Base-by-base conservation (phyloP, 768 basidiomycete species). In the Amanita thiersii region DNA sequence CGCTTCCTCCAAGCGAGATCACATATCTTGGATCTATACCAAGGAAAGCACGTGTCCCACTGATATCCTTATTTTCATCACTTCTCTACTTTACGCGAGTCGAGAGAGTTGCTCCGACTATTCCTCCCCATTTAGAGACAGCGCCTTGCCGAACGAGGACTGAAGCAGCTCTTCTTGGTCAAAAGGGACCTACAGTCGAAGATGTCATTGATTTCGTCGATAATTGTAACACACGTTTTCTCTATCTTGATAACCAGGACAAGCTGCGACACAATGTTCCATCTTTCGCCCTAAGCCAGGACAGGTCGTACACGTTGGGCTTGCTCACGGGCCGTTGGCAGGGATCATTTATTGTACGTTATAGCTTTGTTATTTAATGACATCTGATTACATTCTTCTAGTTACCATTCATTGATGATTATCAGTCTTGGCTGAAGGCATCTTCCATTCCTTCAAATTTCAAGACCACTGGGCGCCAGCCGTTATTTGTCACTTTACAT, bases 311-410 rank as follows among this genome's bases (percentile, higher is more conserved):
- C 48, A 56, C 58, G 38, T 59, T 68, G 17, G 73, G 68, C 8
- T 58, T 60, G 1, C 57, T 76, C 19, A 63, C 64, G 2, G 76
- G 75, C 14, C 57, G 53, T 26, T 78, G 72, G 73, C 62, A 65
- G 40, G 74, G 73, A 2, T 68, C 72, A 6, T 64, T 58, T 29
- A 63, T 74, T 9, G 75, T 76, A 47, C 41, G 68, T 47, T 15
- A 33, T 44, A 10, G 12, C 36, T 12, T 11, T 15, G 12, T 17
- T 26, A 30, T 45, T 17, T 20, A 12, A 26, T 18, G 41, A 46
- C 38, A 28, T 8, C 32, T 30, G 30, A 34, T 25, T 30, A n/a
- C 44, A 19, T 40, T 3, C 33, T 30, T 40, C n/a, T 24, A 74
- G 73, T 56, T 61, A 9, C 65, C 68, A 3, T 64, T 46, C 50